These are phyloP conservation scores for Aspergillus tamarii DNA, from an alignment of 2,329 filamentous ascomycete genomes.

Conservation along the genomic window DNA sequence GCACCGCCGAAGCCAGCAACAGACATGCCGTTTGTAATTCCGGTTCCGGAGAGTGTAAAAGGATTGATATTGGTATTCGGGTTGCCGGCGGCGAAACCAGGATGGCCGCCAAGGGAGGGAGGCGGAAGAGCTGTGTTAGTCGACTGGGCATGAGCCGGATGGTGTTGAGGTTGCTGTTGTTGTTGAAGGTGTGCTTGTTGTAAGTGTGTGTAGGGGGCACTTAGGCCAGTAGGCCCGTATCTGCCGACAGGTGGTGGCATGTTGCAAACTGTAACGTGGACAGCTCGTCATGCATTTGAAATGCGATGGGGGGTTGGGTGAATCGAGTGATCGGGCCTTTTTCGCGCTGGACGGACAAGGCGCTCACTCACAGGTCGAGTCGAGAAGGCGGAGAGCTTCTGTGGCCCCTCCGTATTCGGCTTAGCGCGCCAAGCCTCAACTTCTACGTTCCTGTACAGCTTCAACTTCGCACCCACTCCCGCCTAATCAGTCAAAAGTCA, in stretches of 20 bases:
- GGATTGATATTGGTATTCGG: constrained; percentile 70
- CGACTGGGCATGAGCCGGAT: constrained; percentile 47
- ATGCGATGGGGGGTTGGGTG: constrained; percentile 15
- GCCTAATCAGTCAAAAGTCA: neutral
- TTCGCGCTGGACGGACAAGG: constrained; percentile 25
- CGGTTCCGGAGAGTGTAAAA: constrained; percentile 58
- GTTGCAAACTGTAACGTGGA: constrained; percentile 20
- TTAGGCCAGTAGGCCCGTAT: constrained; percentile 61
- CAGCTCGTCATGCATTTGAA: constrained; percentile 23
- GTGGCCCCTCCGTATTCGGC: constrained; percentile 25
- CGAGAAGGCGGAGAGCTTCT: constrained; percentile 29
- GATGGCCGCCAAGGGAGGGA: constrained; percentile 66
- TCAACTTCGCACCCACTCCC: constrained; percentile 23
- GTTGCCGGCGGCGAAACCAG: constrained; percentile 66
- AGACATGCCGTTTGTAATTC: constrained; percentile 58
- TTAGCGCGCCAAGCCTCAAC: constrained; percentile 37
- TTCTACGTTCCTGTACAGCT: constrained; percentile 24
- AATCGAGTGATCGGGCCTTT: constrained; percentile 15
- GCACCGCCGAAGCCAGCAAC: constrained; percentile 60
- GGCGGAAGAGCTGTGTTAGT: constrained; percentile 55
- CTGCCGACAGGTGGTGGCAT: constrained; percentile 65
- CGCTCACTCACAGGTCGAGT: constrained; percentile 5
- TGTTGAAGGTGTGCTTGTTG: constrained; percentile 53
- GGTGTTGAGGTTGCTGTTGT: constrained; percentile 48
- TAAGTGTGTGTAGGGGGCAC: constrained; percentile 62